These are phyloP conservation scores for Arctium minus DNA, from an alignment of 129 eudicot species.

Conservation along the genomic window DNA sequence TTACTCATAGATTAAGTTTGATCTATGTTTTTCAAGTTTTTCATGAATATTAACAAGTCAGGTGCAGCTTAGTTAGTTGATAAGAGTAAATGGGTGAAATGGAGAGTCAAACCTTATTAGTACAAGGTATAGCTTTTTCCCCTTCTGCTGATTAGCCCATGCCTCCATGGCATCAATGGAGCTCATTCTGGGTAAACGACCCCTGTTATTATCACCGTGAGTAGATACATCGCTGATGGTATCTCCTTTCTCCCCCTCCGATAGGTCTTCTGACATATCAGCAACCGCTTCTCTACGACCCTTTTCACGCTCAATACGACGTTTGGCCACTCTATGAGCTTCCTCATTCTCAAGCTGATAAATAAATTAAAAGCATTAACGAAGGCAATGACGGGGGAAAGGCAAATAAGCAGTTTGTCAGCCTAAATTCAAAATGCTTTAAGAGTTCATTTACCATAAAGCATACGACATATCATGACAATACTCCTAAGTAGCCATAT, in stretches of 20 bases:
- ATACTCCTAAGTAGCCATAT: background rate
- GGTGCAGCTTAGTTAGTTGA: background rate
- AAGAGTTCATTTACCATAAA: background rate
- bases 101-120: slow-evolving; percentile 56
- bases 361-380: background rate
- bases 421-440: background rate
- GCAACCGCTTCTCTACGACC: slow-evolving; percentile 98
- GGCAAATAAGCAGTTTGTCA: background rate
- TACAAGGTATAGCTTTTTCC: slow-evolving; percentile 80
- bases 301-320: slow-evolving; percentile 86
- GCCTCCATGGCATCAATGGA: slow-evolving; percentile 87
- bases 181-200: slow-evolving; percentile 83
- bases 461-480: background rate
- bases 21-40: background rate
- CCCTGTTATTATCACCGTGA: slow-evolving; percentile 77
- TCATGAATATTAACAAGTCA: background rate
- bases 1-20: background rate
- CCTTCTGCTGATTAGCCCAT: slow-evolving; percentile 90
- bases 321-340: slow-evolving; percentile 78
- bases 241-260: slow-evolving; percentile 97
- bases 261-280: slow-evolving; percentile 97
- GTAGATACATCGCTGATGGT: slow-evolving; percentile 48
- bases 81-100: background rate
- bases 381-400: background rate
- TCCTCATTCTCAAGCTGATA: slow-evolving; percentile 86